Evolutionary conservation across 805 yeast species (phyloP), one percentile per base, ranked within the genome.

Genomic region (Kodamaea hsintzibuensis): DNA sequence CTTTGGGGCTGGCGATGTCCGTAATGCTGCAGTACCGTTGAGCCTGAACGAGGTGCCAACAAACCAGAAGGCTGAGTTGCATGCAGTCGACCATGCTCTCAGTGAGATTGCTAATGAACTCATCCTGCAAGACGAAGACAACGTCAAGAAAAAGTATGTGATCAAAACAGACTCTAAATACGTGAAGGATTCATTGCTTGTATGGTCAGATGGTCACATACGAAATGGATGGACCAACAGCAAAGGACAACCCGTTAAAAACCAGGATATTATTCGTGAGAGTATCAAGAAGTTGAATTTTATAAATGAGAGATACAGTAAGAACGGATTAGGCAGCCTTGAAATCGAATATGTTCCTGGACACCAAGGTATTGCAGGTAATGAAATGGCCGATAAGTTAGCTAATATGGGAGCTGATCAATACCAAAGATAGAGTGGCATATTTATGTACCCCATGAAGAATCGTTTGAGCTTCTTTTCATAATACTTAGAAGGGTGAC

Each of bases 31-130:
- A 0, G 82, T 75, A 4, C 82, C 86, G 0, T 71, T 90, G 19
- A 73, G 1, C 67, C 40, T 1, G 45, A 18, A 22, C 25, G 56
- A 43, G 10, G 57, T 43, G 37, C 91, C 85, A 35, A 89, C 96
- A 1, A 91, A 91, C 61, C 91, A 89, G 59, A 71, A 89, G 42
- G 95, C 96, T 0, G 98, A 92, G 68, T 77, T 91, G 9, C 66
- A 72, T 12, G 97, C 96, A 0, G 77, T 88, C 16, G 63, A 70
- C 4, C 74, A 74, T 35, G 96, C 95, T 0, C 63, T 88, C 54
- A 16, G 25, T 14, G 44, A 5, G 13, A 19, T 40, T 40, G 44
- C 25, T 7, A 40, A 40, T 13, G 44, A 40, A 17, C 44, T 40
- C 25, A 3, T 17, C 12, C n/a, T 9, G n/a, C 10, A 16, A 12